Percentiles rank a stretch among this genome's conserved stretches.
Evolutionary conservation across 2,329 filamentous ascomycete genomes (phyloP).

Genomic region (Tolypocladium cylindrosporum): DNA sequence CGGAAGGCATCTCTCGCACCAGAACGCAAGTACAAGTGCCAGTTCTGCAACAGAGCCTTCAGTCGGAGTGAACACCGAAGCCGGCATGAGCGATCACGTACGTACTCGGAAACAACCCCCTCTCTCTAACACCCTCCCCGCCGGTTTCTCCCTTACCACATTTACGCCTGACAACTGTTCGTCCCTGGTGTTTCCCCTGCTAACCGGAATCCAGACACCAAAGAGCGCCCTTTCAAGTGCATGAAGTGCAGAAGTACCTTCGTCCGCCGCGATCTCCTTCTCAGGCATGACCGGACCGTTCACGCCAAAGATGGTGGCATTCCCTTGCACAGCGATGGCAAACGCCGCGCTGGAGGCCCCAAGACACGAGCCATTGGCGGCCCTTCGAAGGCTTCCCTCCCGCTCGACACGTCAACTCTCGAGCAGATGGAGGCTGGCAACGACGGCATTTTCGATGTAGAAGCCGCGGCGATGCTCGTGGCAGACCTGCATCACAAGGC

Average conservation of each 20-base stretch:
- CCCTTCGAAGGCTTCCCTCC: conserved; percentile 65
- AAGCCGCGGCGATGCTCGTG: conserved; percentile 97
- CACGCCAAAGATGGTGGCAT: conserved; percentile 96
- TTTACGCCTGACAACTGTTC: not conserved
- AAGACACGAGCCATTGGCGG: conserved; percentile 55
- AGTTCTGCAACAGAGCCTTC: conserved; percentile 96
- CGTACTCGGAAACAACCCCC: conserved; percentile 32
- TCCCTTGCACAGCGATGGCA: conserved; percentile 87
- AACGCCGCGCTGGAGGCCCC: conserved; percentile 64
- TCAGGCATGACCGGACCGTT: conserved; percentile 95
- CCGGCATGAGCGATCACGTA: conserved; percentile 96
- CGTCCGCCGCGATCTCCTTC: conserved; percentile 88
- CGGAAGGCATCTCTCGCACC: conserved; percentile 70
- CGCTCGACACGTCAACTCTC: conserved; percentile 74
- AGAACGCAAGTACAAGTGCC: conserved; percentile 99
- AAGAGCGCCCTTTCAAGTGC: conserved; percentile 98
- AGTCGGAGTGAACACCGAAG: conserved; percentile 95
- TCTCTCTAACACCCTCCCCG: not conserved
- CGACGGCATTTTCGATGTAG: conserved; percentile 88
- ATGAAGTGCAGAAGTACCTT: conserved; percentile 97
- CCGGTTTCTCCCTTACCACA: not conserved
- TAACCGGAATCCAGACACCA: conserved; percentile 60
- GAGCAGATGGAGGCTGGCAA: conserved; percentile 89
- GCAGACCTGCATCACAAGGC: conserved; percentile 96
- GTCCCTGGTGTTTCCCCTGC: not conserved